Evolutionary conservation across 2,329 filamentous ascomycete species (phyloP), one percentile per base, ranked within the genome.

Genomic region (Penicillium brasilianum): DNA sequence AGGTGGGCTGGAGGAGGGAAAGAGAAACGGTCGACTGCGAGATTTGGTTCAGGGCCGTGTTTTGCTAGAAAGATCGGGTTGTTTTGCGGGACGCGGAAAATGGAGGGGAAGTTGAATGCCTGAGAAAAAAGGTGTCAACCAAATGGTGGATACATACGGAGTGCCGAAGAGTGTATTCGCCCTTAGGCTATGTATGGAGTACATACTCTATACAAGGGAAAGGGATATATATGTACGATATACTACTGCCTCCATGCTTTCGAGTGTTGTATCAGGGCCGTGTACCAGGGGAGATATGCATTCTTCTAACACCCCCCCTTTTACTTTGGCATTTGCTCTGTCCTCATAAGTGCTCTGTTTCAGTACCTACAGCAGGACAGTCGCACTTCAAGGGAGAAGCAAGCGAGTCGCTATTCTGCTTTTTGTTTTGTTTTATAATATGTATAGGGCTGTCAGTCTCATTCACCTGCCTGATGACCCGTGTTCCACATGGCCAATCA

Each of bases 61-160:
- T 56, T 58, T 49, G 51, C 50, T 54, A 57, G 36, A 51, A 28
- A 52, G 18, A 54, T 44, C 61, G 58, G 59, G 57, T 62, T 67
- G 65, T 62, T 68, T 67, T 61, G 64, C 66, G 65, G 65, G 65
- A 67, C 63, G 62, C 57, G 61, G 66, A 65, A 64, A 58, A 62
- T 53, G 30, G 50, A 46, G 50, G 50, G 56, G 36, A n/a, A 25
- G n/a, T 51, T 6, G 28, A 39, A 34, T 36, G 60, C 53, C 66
- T 68, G 48, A 68, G 66, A 63, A 53, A 48, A 52, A 41, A 28
- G 34, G 51, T 43, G 51, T 54, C 16, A n/a, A 54, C 16, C 8
- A 43, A 20, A 30, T 7, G 25, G 34, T 52, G 18, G 32, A 22
- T 20, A 39, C 20, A 13, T 8, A 39, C 16, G n/a, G 18, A 18